phyloP scores from a whole-genome alignment of 305 asterid species.

The Fraxinus platypoda region DNA sequence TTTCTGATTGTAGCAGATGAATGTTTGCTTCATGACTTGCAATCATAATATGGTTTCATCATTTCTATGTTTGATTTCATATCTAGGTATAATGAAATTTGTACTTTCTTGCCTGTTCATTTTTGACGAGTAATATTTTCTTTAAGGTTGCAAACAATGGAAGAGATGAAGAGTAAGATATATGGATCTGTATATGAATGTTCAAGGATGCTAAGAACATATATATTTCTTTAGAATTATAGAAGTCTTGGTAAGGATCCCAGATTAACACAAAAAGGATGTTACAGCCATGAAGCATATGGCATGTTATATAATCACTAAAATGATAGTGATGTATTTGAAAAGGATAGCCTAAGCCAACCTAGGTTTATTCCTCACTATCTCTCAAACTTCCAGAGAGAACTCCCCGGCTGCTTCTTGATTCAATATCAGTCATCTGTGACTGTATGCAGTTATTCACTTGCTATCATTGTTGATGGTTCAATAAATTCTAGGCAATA shows the following conservation, averaged over 20 bases:
- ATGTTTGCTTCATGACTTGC: not conserved
- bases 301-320: not conserved
- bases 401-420: not conserved
- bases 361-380: not conserved
- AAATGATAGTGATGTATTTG: not conserved
- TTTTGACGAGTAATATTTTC: not conserved
- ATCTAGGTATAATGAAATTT: not conserved
- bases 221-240: not conserved
- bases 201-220: not conserved
- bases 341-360: not conserved
- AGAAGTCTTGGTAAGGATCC: not conserved
- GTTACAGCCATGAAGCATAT: not conserved
- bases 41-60: not conserved
- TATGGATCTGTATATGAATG: not conserved
- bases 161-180: constrained; percentile 2
- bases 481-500: not conserved
- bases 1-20: not conserved
- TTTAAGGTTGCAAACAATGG: not conserved
- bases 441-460: not conserved
- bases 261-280: not conserved
- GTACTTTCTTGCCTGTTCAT: not conserved
- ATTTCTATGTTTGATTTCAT: not conserved
- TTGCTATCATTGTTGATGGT: not conserved
- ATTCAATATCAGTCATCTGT: not conserved
- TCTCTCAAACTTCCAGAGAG: not conserved